Percentiles rank a stretch among this genome's conserved stretches.
Evolutionary conservation across 2,329 filamentous ascomycete genomes (phyloP).

Genomic region (Diaporthe sp.): DNA sequence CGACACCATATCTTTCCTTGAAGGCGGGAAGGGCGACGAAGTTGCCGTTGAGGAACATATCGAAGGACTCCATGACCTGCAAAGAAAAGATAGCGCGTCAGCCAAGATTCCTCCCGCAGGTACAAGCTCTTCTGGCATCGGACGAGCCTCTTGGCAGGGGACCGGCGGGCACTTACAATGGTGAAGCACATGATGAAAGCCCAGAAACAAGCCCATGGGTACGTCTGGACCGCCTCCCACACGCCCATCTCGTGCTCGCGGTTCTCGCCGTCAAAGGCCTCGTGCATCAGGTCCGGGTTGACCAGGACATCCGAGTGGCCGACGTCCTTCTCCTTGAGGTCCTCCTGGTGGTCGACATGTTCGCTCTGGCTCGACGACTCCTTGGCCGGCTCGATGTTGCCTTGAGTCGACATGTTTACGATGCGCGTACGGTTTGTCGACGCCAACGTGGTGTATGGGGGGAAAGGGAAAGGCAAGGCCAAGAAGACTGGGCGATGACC

Average conservation of each 20-base stretch:
- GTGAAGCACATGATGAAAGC: slow-evolving; percentile 65
- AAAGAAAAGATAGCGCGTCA: neutral
- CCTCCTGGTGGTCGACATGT: neutral
- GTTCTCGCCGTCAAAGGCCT: slow-evolving; percentile 59
- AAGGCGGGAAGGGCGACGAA: slow-evolving; percentile 60
- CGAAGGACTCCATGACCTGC: slow-evolving; percentile 65
- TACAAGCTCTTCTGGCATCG: neutral
- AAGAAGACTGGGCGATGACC: neutral
- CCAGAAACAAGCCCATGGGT: slow-evolving; percentile 62
- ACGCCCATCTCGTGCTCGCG: slow-evolving; percentile 57
- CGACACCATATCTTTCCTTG: slow-evolving; percentile 52
- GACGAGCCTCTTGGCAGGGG: neutral
- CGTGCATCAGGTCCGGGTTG: slow-evolving; percentile 55
- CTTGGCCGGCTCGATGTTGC: slow-evolving; percentile 18
- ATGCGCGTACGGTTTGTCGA: neutral
- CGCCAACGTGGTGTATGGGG: neutral
- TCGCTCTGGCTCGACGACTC: neutral
- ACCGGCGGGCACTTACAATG: slow-evolving; percentile 54
- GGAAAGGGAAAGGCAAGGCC: neutral
- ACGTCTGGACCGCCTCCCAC: slow-evolving; percentile 54
- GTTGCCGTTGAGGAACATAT: slow-evolving; percentile 63
- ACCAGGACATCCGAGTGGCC: slow-evolving; percentile 52
- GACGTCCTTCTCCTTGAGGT: slow-evolving; percentile 44
- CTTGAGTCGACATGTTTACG: neutral
- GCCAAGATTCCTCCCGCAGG: neutral